Percentiles rank a stretch among this genome's conserved stretches.
phyloP scores from a whole-genome alignment of 495 filamentous ascomycete species.

The Aspergillus hancockii region DNA sequence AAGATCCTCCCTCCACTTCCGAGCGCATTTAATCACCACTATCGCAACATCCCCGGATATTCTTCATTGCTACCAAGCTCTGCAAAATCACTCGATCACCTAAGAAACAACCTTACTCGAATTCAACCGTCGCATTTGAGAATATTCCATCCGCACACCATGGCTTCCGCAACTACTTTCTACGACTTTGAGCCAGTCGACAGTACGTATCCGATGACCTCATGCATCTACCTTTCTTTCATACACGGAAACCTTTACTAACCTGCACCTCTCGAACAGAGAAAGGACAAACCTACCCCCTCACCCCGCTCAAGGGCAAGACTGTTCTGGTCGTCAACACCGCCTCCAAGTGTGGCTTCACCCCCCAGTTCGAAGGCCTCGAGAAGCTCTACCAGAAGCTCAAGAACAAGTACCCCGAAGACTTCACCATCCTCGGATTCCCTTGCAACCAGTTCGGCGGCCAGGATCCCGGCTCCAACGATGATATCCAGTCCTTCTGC shows the following conservation, averaged over 20 bases:
- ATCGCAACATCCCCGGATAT: neutral
- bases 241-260: conserved; percentile 21
- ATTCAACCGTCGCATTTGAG: conserved; percentile 10
- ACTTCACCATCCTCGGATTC: conserved; percentile 89
- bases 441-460: conserved; percentile 96
- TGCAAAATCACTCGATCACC: neutral
- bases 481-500: conserved; percentile 91
- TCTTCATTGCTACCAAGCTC: neutral
- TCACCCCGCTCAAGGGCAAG: conserved; percentile 76
- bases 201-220: conserved; percentile 54
- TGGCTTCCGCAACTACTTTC: conserved; percentile 87
- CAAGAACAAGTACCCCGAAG: conserved; percentile 63
- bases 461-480: conserved; percentile 87
- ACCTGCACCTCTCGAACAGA: conserved; percentile 50
- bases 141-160: conserved; percentile 44
- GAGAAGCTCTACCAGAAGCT: conserved; percentile 87
- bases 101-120: neutral
- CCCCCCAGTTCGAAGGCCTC: conserved; percentile 89
- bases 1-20: neutral
- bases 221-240: conserved; percentile 10
- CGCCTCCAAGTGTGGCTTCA: conserved; percentile 99
- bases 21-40: neutral
- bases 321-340: conserved; percentile 96
- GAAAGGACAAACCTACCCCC: conserved; percentile 68
- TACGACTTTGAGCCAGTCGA: conserved; percentile 88